Evolutionary conservation across 2,329 filamentous ascomycete genomes (phyloP).

Genomic region (Neofusicoccum umdonicola): DNA sequence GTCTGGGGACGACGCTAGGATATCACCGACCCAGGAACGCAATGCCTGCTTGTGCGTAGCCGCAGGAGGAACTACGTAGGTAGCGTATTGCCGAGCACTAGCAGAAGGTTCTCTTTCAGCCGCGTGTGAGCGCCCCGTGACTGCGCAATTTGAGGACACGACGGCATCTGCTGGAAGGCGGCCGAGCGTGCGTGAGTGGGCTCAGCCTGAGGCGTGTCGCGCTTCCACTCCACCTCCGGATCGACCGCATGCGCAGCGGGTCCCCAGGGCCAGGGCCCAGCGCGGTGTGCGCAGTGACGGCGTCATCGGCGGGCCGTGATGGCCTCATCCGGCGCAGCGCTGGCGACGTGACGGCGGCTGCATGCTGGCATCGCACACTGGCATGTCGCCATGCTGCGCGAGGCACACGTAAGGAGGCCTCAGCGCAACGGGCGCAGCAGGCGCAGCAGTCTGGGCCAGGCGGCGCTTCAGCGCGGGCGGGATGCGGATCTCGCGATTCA

Average conservation of each 20-base stretch:
- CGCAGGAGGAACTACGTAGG: conserved; percentile 4
- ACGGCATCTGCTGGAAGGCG: background rate
- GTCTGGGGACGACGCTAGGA: conserved; percentile 10
- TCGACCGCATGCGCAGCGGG: background rate
- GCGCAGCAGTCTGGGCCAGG: background rate
- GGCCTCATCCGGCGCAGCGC: background rate
- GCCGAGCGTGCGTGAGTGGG: background rate
- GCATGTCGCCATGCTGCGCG: background rate
- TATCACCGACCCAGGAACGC: conserved; percentile 7
- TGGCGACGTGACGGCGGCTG: background rate
- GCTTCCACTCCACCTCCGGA: background rate
- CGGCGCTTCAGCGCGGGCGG: too few species aligned
- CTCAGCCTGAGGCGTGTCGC: background rate
- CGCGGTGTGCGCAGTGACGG: background rate
- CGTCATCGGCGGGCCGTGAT: conserved; percentile 3
- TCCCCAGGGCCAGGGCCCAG: background rate
- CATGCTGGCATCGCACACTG: background rate
- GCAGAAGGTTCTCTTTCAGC: conserved; percentile 6
- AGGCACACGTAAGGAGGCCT: background rate
- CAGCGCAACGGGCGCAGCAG: background rate
- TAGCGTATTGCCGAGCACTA: conserved; percentile 7
- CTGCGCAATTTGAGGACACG: background rate
- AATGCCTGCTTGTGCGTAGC: conserved; percentile 5
- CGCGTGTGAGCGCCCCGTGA: background rate
- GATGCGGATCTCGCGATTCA: conserved; percentile 6